phyloP scores from a whole-genome alignment of 176 grass and related monocot species.

The Triticum timopheevii region DNA sequence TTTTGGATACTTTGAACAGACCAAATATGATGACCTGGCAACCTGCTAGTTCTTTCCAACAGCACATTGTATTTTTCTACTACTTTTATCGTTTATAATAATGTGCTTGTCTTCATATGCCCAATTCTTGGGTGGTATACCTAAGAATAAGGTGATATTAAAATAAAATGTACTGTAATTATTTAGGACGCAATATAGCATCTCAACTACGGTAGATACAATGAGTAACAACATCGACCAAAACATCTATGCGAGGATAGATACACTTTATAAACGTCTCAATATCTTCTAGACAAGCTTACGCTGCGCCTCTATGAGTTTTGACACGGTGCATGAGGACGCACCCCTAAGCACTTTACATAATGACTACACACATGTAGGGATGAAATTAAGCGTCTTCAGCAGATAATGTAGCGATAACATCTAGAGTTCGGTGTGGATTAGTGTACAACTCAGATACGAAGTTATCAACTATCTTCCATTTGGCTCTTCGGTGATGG shows the following conservation, averaged over 20 bases:
- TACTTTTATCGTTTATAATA: too few relatives aligned
- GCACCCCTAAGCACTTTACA: not conserved
- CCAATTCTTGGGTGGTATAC: too few relatives aligned
- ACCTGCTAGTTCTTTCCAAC: too few relatives aligned
- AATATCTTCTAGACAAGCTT: not conserved
- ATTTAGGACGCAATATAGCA: too few relatives aligned
- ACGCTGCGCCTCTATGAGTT: not conserved
- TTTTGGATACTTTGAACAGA: too few relatives aligned
- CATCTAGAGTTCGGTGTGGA: not conserved
- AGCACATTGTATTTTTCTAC: too few relatives aligned
- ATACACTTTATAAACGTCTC: not conserved
- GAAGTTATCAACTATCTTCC: slow-evolving; percentile 1
- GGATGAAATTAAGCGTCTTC: not conserved
- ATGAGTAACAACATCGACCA: not conserved
- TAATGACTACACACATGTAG: not conserved
- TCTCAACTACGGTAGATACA: too few relatives aligned
- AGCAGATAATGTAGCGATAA: not conserved
- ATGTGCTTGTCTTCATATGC: too few relatives aligned
- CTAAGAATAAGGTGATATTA: too few relatives aligned
- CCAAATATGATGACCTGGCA: too few relatives aligned
- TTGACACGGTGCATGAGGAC: not conserved
- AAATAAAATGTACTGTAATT: too few relatives aligned
- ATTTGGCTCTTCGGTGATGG: not conserved
- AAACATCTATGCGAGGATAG: not conserved
- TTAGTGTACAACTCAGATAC: not conserved